phyloP scores from a whole-genome alignment of 2,329 filamentous ascomycete species.

The Colletotrichum tamarilloi region DNA sequence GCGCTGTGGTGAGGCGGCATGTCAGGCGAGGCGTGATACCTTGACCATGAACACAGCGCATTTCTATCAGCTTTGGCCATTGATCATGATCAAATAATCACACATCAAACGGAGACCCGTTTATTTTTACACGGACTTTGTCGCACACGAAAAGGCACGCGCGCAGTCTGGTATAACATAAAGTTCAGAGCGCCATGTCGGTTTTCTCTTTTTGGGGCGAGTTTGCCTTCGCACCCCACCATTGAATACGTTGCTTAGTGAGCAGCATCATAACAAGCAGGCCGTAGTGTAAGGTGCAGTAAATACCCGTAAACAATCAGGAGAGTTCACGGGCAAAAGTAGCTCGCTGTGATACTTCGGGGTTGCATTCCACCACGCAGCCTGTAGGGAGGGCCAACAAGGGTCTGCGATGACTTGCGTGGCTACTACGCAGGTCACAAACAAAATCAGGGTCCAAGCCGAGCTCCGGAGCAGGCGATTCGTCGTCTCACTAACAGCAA shows the following conservation, averaged over 20 bases:
- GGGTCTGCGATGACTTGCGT: constrained; percentile 3
- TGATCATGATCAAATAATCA: not conserved
- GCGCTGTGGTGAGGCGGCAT: constrained; percentile 15
- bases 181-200: not conserved
- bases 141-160: not conserved
- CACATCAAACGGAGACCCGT: not conserved
- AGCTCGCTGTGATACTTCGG: not conserved
- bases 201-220: not conserved
- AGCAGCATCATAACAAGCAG: not conserved
- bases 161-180: not conserved
- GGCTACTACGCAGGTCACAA: not conserved
- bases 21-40: not conserved
- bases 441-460: constrained; percentile 26
- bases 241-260: not conserved
- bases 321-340: not conserved
- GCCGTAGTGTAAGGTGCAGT: not conserved
- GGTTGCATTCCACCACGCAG: not conserved
- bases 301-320: not conserved
- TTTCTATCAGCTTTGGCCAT: not conserved
- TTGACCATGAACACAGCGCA: not conserved
- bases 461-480: constrained; percentile 3
- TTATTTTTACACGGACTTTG: not conserved
- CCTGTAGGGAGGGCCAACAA: not conserved
- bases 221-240: not conserved
- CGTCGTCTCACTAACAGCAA: not conserved